These are phyloP conservation scores for Trichophyton benhamiae DNA, from an alignment of 2,329 filamentous ascomycete genomes.

Conservation along the genomic window DNA sequence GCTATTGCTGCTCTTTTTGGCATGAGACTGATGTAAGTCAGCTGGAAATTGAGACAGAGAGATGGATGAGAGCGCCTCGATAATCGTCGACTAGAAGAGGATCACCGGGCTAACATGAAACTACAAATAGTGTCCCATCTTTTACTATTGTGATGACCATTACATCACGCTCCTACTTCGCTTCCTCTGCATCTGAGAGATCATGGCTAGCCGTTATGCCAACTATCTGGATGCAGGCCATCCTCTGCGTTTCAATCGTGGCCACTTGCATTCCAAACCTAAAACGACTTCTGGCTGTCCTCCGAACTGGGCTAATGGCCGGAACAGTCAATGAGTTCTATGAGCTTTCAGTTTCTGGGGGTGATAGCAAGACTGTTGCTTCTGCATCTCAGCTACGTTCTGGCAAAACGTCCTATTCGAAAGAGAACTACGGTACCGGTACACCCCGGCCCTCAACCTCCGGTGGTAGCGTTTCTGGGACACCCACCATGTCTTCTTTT, in stretches of 20 bases:
- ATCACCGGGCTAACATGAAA: slow-evolving; percentile 4
- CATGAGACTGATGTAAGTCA: slow-evolving; percentile 16
- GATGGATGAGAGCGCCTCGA: too few species aligned
- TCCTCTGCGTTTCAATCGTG: slow-evolving; percentile 17
- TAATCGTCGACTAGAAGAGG: background rate
- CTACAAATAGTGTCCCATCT: slow-evolving; percentile 13
- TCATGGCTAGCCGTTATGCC: slow-evolving; percentile 16
- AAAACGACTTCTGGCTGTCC: slow-evolving; percentile 17
- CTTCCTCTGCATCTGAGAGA: slow-evolving; percentile 13
- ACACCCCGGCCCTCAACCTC: slow-evolving; percentile 3
- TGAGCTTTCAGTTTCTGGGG: slow-evolving; percentile 13
- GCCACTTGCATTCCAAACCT: slow-evolving; percentile 18
- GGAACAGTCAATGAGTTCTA: slow-evolving; percentile 16
- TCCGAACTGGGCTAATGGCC: slow-evolving; percentile 17
- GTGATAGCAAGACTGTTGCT: background rate
- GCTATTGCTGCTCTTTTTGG: slow-evolving; percentile 16
- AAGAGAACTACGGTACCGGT: background rate
- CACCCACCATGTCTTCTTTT: background rate
- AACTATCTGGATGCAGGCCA: slow-evolving; percentile 15
- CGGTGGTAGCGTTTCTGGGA: background rate
- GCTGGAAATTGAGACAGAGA: background rate
- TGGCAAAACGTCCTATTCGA: background rate
- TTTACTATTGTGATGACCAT: slow-evolving; percentile 13
- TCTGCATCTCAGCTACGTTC: background rate
- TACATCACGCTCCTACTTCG: slow-evolving; percentile 12